Percentiles rank a stretch among this genome's conserved stretches.
Conservation (phyloP, 306 rosid species). For the Sindora glabra region DNA sequence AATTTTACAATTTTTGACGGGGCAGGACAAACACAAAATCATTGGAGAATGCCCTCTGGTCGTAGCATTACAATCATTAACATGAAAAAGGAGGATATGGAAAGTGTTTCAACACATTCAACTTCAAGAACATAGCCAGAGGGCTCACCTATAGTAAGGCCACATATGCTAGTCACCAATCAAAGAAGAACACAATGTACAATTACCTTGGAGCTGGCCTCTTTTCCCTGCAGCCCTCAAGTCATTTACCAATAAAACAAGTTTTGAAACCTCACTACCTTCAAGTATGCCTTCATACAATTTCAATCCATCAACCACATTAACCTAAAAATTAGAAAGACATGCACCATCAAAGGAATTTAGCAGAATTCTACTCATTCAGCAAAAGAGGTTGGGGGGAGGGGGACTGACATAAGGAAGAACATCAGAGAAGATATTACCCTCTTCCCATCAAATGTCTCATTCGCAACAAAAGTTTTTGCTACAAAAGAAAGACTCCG, state of each 20-base stretch:
- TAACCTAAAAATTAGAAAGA: conserved; percentile 42
- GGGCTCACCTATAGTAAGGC: neutral
- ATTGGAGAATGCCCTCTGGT: too few relatives aligned
- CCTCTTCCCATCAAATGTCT: conserved; percentile 62
- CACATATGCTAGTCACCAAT: neutral
- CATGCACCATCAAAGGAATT: neutral
- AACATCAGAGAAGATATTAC: conserved; percentile 35
- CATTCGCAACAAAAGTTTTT: conserved; percentile 51
- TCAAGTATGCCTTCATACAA: conserved; percentile 49
- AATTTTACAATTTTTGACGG: too few relatives aligned
- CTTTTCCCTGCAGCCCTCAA: conserved; percentile 63
- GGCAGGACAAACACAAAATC: too few relatives aligned
- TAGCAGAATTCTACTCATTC: too few relatives aligned
- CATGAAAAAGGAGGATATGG: too few relatives aligned
- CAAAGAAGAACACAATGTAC: neutral
- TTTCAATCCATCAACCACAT: conserved; percentile 77
- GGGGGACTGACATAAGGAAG: too few relatives aligned
- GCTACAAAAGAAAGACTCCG: conserved; percentile 31
- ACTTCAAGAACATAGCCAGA: neutral
- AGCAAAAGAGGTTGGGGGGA: too few relatives aligned
- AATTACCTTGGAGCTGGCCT: conserved; percentile 72
- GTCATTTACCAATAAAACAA: conserved; percentile 60
- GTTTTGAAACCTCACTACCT: conserved; percentile 52
- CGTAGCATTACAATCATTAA: too few relatives aligned
- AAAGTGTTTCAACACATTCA: too few relatives aligned